Evolutionary conservation across 176 grass and related monocot species (phyloP).

Genomic region (Avena insularis): DNA sequence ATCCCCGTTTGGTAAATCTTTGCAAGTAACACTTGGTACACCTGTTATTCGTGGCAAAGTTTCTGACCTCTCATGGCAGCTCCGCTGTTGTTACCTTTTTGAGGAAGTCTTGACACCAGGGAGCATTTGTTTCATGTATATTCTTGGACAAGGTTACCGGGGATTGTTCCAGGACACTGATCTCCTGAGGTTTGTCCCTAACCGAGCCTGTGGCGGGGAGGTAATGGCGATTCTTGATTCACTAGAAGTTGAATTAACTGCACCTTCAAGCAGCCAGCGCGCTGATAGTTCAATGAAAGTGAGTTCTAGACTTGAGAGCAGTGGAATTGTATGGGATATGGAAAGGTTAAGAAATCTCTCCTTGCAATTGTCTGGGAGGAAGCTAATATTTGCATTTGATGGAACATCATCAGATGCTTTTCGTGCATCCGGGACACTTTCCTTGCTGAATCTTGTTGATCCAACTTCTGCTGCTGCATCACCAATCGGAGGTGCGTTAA

Average conservation of each 20-base stretch:
- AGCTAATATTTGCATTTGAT: slow-evolving; percentile 99
- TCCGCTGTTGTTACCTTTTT: slow-evolving; percentile 95
- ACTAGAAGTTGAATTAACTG: slow-evolving; percentile 74
- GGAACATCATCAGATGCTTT: slow-evolving; percentile 96
- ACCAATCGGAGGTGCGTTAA: slow-evolving; percentile 83
- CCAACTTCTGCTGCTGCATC: slow-evolving; percentile 98
- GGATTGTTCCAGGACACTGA: slow-evolving; percentile 96
- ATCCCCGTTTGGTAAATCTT: slow-evolving; percentile 87
- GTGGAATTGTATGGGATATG: slow-evolving; percentile 97
- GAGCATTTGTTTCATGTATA: slow-evolving; percentile 96
- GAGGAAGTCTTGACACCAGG: slow-evolving; percentile 94
- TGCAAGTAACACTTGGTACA: slow-evolving; percentile 97
- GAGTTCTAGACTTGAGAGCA: slow-evolving; percentile 76
- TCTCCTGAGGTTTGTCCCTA: slow-evolving; percentile 92
- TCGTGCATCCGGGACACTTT: slow-evolving; percentile 92
- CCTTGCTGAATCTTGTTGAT: slow-evolving; percentile 96
- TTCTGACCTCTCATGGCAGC: slow-evolving; percentile 82
- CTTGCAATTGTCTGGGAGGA: slow-evolving; percentile 85
- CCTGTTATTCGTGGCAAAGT: slow-evolving; percentile 65
- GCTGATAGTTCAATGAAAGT: slow-evolving; percentile 83
- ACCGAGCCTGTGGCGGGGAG: slow-evolving; percentile 87
- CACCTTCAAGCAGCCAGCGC: slow-evolving; percentile 72
- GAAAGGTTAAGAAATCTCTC: slow-evolving; percentile 88
- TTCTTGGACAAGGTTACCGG: slow-evolving; percentile 94
- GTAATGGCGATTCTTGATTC: slow-evolving; percentile 95